These are phyloP conservation scores for Aspergillus unguis DNA, from an alignment of 2,329 filamentous ascomycete species.

Conservation along the genomic window DNA sequence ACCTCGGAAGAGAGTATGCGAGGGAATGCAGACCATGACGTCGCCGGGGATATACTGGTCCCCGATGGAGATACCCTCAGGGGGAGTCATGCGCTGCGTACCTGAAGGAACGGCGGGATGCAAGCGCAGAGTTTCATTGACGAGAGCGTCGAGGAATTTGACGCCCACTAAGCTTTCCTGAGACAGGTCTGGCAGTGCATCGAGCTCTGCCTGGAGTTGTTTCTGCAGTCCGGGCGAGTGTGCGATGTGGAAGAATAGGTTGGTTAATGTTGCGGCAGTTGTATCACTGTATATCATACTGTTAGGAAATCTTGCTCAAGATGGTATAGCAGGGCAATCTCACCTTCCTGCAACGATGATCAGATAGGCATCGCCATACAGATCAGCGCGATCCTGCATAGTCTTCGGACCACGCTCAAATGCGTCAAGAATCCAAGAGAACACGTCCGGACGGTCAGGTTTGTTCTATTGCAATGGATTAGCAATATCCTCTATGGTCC, in stretches of 20 bases:
- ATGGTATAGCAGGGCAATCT: not conserved
- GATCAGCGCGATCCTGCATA: too few species aligned
- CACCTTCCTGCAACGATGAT: conserved; percentile 28
- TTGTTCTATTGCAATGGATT: conserved; percentile 6
- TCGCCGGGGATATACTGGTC: conserved; percentile 18
- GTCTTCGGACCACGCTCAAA: not conserved
- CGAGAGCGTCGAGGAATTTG: conserved; percentile 18
- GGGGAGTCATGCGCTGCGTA: conserved; percentile 6
- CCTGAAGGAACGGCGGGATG: conserved; percentile 10
- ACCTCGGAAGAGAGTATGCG: conserved; percentile 3
- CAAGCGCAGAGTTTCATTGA: conserved; percentile 15
- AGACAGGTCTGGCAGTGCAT: conserved; percentile 3
- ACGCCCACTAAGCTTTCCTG: not conserved
- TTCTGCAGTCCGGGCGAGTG: not conserved
- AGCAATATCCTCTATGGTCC: too few species aligned
- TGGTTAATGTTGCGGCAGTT: conserved; percentile 10
- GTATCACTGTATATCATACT: conserved; percentile 8
- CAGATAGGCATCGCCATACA: conserved; percentile 11
- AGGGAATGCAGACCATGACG: conserved; percentile 19
- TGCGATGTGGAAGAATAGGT: conserved; percentile 7
- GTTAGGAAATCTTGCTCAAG: not conserved
- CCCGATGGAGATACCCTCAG: conserved; percentile 9
- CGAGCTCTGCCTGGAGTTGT: conserved; percentile 7
- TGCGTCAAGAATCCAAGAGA: conserved; percentile 14
- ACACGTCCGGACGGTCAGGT: conserved; percentile 18